Percentiles rank a stretch among this genome's conserved stretches.
Evolutionary conservation across 1,284 basidiomycete genomes (phyloP).

Genomic region (Phylloporus gajari): DNA sequence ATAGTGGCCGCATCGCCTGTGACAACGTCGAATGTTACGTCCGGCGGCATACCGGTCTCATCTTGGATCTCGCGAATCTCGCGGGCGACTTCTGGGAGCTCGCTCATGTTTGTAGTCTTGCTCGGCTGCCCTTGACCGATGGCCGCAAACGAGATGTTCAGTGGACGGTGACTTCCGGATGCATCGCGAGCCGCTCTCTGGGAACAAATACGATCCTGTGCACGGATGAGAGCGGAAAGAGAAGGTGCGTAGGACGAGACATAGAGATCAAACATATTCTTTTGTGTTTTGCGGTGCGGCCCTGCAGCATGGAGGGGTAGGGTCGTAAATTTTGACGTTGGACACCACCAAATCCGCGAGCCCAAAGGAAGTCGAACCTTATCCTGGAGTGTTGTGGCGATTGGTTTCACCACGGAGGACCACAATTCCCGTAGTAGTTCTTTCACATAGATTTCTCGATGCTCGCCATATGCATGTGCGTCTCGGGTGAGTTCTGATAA

Average conservation of each 20-base stretch:
- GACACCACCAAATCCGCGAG: slow-evolving; percentile 4
- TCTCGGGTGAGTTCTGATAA: neutral
- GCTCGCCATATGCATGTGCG: neutral
- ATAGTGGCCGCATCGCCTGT: too few species aligned
- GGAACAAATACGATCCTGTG: neutral
- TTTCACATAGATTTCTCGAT: neutral
- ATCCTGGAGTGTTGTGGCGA: slow-evolving; percentile 4
- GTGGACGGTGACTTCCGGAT: too few species aligned
- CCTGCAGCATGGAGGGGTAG: slow-evolving; percentile 5
- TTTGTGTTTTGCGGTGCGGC: neutral
- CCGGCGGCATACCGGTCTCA: too few species aligned
- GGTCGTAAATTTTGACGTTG: neutral
- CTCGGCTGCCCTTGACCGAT: too few species aligned
- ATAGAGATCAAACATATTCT: neutral
- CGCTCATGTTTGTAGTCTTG: too few species aligned
- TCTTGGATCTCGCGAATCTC: too few species aligned
- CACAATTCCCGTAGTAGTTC: neutral
- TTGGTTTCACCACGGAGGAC: neutral
- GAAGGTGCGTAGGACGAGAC: slow-evolving; percentile 11
- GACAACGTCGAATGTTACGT: too few species aligned
- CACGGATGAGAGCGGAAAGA: slow-evolving; percentile 2
- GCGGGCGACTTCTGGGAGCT: too few species aligned
- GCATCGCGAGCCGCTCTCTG: neutral
- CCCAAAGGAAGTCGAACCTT: neutral
- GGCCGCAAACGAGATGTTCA: too few species aligned